Evolutionary conservation across 129 eudicot species (phyloP).

Genomic region (Deinandra increscens): DNA sequence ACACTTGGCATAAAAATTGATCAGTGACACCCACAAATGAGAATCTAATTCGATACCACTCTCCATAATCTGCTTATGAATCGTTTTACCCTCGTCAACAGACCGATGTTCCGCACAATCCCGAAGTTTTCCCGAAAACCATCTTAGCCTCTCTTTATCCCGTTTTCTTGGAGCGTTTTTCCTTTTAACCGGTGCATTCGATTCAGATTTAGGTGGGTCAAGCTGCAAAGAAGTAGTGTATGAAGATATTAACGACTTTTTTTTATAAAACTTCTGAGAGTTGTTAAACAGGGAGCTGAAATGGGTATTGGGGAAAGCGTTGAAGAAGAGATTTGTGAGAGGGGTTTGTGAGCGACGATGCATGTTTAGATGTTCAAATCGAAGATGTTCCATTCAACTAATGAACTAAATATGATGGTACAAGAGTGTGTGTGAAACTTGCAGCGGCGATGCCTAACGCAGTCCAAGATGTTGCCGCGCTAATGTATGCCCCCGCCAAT

Average conservation of each 20-base stretch:
- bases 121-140: constrained; percentile 32
- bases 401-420: too few species aligned
- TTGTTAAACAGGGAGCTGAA: constrained; percentile 1
- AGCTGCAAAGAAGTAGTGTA: constrained; percentile 24
- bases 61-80: constrained; percentile 33
- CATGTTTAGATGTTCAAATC: constrained; percentile 26
- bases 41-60: constrained; percentile 41
- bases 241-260: constrained; percentile 17
- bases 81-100: constrained; percentile 30
- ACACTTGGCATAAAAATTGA: constrained; percentile 43
- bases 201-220: constrained; percentile 6
- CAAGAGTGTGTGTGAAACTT: constrained; percentile 18
- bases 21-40: constrained; percentile 47
- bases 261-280: constrained; percentile 6
- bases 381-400: constrained; percentile 29
- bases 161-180: constrained; percentile 5
- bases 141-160: constrained; percentile 39
- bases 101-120: constrained; percentile 34
- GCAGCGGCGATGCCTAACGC: constrained; percentile 8
- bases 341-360: constrained; percentile 25
- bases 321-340: constrained; percentile 19
- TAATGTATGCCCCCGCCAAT: constrained; percentile 24
- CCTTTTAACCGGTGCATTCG: constrained; percentile 9
- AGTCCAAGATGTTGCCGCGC: not conserved
- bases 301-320: constrained; percentile 19